Conservation (phyloP, 208 protist species). For the Crithidia mellificae region DNA sequence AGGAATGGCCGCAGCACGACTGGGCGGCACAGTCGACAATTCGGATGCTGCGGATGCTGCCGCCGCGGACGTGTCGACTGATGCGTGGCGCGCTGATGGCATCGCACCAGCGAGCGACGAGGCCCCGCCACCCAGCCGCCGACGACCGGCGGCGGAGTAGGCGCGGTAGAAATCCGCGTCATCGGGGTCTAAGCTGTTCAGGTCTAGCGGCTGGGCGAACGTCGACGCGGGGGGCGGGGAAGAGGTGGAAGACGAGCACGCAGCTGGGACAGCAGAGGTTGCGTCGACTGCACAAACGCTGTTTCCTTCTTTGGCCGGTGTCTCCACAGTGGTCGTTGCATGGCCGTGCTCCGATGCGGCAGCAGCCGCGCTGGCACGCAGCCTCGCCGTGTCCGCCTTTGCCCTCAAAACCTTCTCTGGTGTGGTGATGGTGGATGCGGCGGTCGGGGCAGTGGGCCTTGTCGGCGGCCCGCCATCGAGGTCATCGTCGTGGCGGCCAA, state of each 20-base stretch:
- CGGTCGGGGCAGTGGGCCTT: not conserved
- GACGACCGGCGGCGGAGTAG: slow-evolving; percentile 48
- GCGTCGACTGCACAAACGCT: no score
- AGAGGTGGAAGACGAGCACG: no score
- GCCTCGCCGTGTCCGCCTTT: not conserved
- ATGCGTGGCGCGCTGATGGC: slow-evolving; percentile 4
- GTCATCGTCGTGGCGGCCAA: slow-evolving; percentile 31
- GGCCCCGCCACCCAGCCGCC: slow-evolving; percentile 12
- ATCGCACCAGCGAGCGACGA: slow-evolving; percentile 10
- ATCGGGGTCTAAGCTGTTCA: slow-evolving; percentile 37
- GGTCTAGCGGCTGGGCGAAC: slow-evolving; percentile 19
- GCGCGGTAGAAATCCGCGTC: slow-evolving; percentile 83
- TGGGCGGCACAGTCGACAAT: no score
- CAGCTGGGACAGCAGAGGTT: no score
- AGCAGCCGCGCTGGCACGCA: not conserved
- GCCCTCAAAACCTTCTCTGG: not conserved
- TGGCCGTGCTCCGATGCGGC: not conserved
- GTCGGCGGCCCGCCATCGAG: not conserved
- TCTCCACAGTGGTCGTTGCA: not conserved
- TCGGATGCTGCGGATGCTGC: no score
- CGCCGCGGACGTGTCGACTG: no score
- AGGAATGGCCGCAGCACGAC: slow-evolving; percentile 10
- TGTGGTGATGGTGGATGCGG: not conserved
- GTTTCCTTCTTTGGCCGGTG: not conserved
- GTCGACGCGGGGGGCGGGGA: slow-evolving; percentile 1